Base-by-base conservation (phyloP, 1,284 basidiomycete genomes). In the Naganishia liquefaciens region DNA sequence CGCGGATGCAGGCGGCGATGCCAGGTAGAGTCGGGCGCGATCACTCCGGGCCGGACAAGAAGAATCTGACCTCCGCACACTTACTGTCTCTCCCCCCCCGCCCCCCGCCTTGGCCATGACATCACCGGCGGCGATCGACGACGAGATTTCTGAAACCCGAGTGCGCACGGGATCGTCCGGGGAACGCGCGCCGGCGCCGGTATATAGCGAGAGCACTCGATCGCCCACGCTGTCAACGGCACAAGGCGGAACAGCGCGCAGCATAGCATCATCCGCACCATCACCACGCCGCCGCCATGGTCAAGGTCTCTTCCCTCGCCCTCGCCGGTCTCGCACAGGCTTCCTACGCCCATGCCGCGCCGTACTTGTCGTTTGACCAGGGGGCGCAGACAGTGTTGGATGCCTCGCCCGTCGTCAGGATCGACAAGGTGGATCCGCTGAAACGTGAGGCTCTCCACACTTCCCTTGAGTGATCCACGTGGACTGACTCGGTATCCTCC, bases 381-480 rank as follows among this genome's bases (percentile, higher is more conserved):
- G 40, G 40, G 17, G 15, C 51, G 6, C 57, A 60, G 37, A n/a
- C 57, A 13, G 57, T 60, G 7, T 60, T 50, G 19, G 57, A 49
- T 27, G 21, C 57, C 23, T 10, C 46, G 21, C 10, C 33, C n/a
- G 21, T 17, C 33, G 40, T 23, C n/a, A n/a, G 57, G n/a, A 10
- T 60, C 46, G 62, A 68, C 54, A 58, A 68, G 63, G 46, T 75
- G 66, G 65, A 75, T 49, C 74, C 74, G 0, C 54, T 75, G 54
- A 70, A 70, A 46, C 73, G 73, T 74, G 40, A 65, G 72, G 66
- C 2, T 11, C 30, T 27, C 19, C 1, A n/a, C 5, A 17, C 5
- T 11, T 6, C n/a, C 27, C n/a, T n/a, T n/a, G n/a, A n/a, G n/a
- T n/a, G n/a, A n/a, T n/a, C n/a, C n/a, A n/a, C n/a, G n/a, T n/a